These are phyloP conservation scores for Mycena latifolia DNA, from an alignment of 768 basidiomycete genomes.

Conservation along the genomic window DNA sequence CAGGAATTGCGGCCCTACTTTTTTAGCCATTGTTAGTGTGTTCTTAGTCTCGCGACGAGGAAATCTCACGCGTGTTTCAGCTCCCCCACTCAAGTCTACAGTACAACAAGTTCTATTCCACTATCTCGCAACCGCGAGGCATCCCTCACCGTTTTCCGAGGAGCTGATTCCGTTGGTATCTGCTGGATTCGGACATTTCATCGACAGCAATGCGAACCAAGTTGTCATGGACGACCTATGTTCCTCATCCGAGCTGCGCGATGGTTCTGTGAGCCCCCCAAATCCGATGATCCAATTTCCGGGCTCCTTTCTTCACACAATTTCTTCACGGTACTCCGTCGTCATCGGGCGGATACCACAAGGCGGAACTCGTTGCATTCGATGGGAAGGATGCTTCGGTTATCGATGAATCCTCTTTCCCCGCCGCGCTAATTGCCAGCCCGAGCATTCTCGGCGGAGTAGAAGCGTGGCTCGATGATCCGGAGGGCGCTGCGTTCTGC, in stretches of 20 bases:
- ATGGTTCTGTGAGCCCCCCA: conserved; percentile 1
- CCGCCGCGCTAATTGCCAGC: too few species aligned
- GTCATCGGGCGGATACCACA: background rate
- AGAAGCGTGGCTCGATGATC: background rate
- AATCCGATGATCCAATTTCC: too few species aligned
- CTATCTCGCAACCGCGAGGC: background rate
- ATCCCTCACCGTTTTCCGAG: conserved; percentile 1
- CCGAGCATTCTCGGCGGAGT: background rate
- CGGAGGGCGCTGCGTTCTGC: conserved; percentile 2
- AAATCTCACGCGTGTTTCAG: background rate
- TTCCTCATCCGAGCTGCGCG: conserved; percentile 6
- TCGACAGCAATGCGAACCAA: background rate
- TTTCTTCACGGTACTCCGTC: background rate
- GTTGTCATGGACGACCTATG: conserved; percentile 14
- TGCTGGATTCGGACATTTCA: background rate
- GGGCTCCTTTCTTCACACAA: background rate
- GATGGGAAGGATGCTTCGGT: too few species aligned
- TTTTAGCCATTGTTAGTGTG: too few species aligned
- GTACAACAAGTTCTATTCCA: conserved; percentile 3
- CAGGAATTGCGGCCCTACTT: too few species aligned
- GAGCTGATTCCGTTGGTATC: background rate
- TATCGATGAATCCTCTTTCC: too few species aligned
- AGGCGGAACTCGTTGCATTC: too few species aligned
- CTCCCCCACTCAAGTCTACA: background rate
- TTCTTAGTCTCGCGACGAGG: too few species aligned